phyloP scores from a whole-genome alignment of 768 basidiomycete genomes.

The Suillus hirtellus region DNA sequence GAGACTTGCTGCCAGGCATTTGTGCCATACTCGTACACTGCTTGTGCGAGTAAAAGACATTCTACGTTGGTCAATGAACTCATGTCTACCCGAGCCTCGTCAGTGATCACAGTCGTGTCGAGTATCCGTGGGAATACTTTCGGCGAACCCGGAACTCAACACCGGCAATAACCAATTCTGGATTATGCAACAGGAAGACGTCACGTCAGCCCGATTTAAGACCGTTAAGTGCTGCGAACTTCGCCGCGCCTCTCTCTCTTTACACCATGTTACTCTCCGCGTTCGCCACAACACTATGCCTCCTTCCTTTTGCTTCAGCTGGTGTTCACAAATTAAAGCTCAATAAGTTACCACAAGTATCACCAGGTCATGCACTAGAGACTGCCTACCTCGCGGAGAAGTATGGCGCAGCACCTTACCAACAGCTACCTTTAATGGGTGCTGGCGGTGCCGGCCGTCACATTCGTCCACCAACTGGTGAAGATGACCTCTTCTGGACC shows the following conservation, averaged over 20 bases:
- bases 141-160: slow-evolving; percentile 11
- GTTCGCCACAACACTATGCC: slow-evolving; percentile 38
- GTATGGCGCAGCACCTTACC: slow-evolving; percentile 62
- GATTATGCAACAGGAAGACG: slow-evolving; percentile 3
- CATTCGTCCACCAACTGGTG: slow-evolving; percentile 46
- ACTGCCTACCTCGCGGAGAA: slow-evolving; percentile 91
- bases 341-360: slow-evolving; percentile 72
- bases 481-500: slow-evolving; percentile 75
- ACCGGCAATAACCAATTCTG: slow-evolving; percentile 18
- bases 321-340: slow-evolving; percentile 86
- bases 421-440: slow-evolving; percentile 66
- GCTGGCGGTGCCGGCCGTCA: slow-evolving; percentile 72
- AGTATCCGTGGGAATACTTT: slow-evolving; percentile 33
- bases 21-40: slow-evolving; percentile 79
- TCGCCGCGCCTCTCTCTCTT: slow-evolving; percentile 21
- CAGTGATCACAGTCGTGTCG: background rate
- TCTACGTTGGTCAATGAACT: slow-evolving; percentile 48
- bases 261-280: slow-evolving; percentile 45
- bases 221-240: slow-evolving; percentile 11
- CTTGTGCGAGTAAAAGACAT: slow-evolving; percentile 81
- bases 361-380: slow-evolving; percentile 66
- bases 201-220: slow-evolving; percentile 30
- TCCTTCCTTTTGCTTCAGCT: slow-evolving; percentile 49
- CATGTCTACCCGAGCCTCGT: background rate
- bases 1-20: slow-evolving; percentile 69